Evolutionary conservation across 2,329 filamentous ascomycete species (phyloP).

Genomic region (Arthrobotrys iridis): DNA sequence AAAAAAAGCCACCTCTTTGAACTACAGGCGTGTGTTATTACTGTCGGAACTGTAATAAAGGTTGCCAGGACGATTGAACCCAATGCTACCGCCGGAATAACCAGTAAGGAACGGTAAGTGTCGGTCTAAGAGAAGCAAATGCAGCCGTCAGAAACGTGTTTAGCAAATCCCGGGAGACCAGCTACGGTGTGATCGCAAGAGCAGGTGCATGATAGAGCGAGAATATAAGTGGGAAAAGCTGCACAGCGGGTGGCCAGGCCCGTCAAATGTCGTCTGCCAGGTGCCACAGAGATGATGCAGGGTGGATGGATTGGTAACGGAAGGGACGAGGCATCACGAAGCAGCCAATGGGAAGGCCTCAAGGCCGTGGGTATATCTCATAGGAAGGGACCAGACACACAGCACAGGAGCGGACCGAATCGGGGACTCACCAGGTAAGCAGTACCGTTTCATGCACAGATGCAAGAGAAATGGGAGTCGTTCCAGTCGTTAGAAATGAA

Average conservation of each 20-base stretch:
- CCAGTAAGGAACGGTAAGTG: slow-evolving; percentile 44
- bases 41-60: slow-evolving; percentile 12
- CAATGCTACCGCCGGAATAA: slow-evolving; percentile 37
- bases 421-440: slow-evolving; percentile 46
- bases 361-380: neutral
- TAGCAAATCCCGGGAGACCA: neutral
- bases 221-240: neutral
- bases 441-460: slow-evolving; percentile 39
- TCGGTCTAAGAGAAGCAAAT: slow-evolving; percentile 17
- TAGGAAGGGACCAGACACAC: neutral
- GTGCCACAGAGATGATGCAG: slow-evolving; percentile 52
- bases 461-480: slow-evolving; percentile 51
- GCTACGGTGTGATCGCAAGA: neutral
- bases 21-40: slow-evolving; percentile 7
- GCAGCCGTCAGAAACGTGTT: slow-evolving; percentile 5
- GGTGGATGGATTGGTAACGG: slow-evolving; percentile 11
- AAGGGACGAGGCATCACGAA: slow-evolving; percentile 22
- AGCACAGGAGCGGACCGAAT: neutral
- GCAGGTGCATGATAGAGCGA: neutral
- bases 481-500: slow-evolving; percentile 49
- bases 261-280: slow-evolving; percentile 50
- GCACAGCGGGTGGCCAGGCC: neutral
- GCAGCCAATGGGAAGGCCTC: slow-evolving; percentile 40
- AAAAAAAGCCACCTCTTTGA: neutral
- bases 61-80: slow-evolving; percentile 21